Percentiles rank a stretch among this genome's conserved stretches.
phyloP scores from a whole-genome alignment of 1,139 yeast genomes.

The Debaryomyces coudertii region DNA sequence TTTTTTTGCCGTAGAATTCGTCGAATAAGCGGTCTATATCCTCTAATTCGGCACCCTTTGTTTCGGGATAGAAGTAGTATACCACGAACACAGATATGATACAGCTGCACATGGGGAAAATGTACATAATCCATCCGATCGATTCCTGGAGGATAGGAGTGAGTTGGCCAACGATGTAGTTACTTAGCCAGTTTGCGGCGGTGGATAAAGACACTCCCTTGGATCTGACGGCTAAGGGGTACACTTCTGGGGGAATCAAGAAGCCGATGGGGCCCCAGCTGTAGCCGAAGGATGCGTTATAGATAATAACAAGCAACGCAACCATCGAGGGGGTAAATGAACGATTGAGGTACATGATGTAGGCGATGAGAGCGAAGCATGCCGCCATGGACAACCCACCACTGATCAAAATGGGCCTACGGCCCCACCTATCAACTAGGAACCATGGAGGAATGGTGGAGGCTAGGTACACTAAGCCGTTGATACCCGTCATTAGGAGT shows the following conservation, averaged over 20 bases:
- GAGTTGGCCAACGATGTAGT: conserved; percentile 57
- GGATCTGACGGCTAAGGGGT: conserved; percentile 55
- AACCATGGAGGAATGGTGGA: conserved; percentile 60
- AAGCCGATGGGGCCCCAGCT: conserved; percentile 64
- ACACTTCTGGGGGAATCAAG: conserved; percentile 57
- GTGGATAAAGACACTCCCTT: conserved; percentile 59
- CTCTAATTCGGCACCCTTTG: conserved; percentile 85
- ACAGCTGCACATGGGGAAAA: conserved; percentile 53
- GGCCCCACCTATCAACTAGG: conserved; percentile 56
- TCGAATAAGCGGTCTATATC: conserved; percentile 87
- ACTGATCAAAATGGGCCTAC: conserved; percentile 52
- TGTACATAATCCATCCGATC: conserved; percentile 54
- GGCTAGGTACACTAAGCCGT: conserved; percentile 49
- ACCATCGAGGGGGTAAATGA: conserved; percentile 48
- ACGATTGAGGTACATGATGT: conserved; percentile 40
- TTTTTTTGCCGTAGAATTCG: conserved; percentile 35
- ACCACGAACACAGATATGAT: conserved; percentile 54
- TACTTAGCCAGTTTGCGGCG: conserved; percentile 58
- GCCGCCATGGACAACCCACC: conserved; percentile 54
- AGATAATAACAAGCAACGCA: conserved; percentile 51
- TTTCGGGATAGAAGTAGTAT: conserved; percentile 76
- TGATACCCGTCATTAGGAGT: conserved; percentile 56
- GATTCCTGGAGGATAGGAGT: conserved; percentile 52
- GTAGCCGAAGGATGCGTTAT: conserved; percentile 57
- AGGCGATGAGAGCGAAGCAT: conserved; percentile 44